These are phyloP conservation scores for Suhomyces kilbournensis DNA, from an alignment of 805 yeast genomes.

Conservation along the genomic window DNA sequence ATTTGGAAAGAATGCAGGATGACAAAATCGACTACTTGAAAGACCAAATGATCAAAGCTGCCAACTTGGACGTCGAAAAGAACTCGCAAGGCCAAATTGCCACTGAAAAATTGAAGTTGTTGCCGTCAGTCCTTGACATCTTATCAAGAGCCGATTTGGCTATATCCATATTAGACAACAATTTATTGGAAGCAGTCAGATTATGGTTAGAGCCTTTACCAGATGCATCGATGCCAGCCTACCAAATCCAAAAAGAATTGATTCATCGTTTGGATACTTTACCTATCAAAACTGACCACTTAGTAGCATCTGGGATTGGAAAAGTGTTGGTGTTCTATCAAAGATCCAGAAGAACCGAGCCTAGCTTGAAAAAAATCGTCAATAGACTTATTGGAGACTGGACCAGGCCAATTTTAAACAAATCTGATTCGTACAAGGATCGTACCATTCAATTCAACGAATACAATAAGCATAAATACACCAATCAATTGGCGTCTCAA, in stretches of 20 bases:
- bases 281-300: constrained; percentile 93
- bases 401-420: constrained; percentile 97
- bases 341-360: constrained; percentile 84
- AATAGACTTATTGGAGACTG: constrained; percentile 92
- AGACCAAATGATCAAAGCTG: constrained; percentile 86
- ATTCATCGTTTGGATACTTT: constrained; percentile 69
- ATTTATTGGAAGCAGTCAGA: constrained; percentile 86
- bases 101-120: constrained; percentile 69
- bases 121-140: constrained; percentile 74
- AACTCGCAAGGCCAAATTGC: constrained; percentile 65
- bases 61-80: constrained; percentile 66
- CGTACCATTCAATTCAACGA: constrained; percentile 66
- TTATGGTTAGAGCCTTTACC: constrained; percentile 98
- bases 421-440: constrained; percentile 91
- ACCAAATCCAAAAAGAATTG: constrained; percentile 87
- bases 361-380: constrained; percentile 79
- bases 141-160: constrained; percentile 81
- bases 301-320: constrained; percentile 92
- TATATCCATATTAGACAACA: constrained; percentile 91
- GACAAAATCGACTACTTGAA: constrained; percentile 79
- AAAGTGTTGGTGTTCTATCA: constrained; percentile 92
- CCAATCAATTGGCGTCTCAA: constrained; percentile 38
- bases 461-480: constrained; percentile 59
- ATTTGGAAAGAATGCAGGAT: constrained; percentile 92
- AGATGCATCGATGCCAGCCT: constrained; percentile 96